Evolutionary conservation across 305 asterid species (phyloP), one percentile per base, ranked within the genome.

Genomic region (Fraxinus albicans): DNA sequence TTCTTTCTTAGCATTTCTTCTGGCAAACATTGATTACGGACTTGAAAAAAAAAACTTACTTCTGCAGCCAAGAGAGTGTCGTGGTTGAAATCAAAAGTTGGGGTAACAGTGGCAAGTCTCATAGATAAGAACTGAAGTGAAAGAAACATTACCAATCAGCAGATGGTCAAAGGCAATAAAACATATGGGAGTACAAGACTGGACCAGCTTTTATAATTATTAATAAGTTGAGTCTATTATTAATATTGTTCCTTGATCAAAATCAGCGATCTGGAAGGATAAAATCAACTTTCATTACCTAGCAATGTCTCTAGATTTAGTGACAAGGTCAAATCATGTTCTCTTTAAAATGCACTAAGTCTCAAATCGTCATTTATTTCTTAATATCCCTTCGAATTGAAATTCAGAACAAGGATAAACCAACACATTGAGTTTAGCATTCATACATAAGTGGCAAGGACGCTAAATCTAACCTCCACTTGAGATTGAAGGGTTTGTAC

Each of bases 401-500:
- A 69, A 33, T 81, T 55, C 53, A 79, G 69, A 29, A 73, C 34
- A 82, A 67, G 21, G 42, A 44, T 10, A 60, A 31, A 69, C 8
- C 73, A 3, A 47, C 58, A 13, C 58, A 8, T 42, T 82, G 58
- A 65, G 36, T 19, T 21, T 55, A 76, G 78, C 76, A 80, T 69
- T 69, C 75, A 67, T 6, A 25, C 19, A 12, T 27, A 12, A 67
- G 79, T 83, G 77, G 86, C 40, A 82, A 84, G 33, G 44, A 47
- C 65, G 79, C 63, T 74, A 67, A 81, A 78, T 69, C 89, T 85
- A 79, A 93, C 99, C 99, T 96, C 99, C 78, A 96, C 99, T 90
- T 93, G 99, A 29, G 92, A 94, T 82, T 96, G 99, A 86, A 96
- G 94, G 79, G 90, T 89, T 83, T 96, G 98, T 25, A 96, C 99